A percentile compares a stretch with the other conserved stretches of the same genome.
Conservation (phyloP, 129 eudicot genomes). For the Heracleum sosnowskyi region DNA sequence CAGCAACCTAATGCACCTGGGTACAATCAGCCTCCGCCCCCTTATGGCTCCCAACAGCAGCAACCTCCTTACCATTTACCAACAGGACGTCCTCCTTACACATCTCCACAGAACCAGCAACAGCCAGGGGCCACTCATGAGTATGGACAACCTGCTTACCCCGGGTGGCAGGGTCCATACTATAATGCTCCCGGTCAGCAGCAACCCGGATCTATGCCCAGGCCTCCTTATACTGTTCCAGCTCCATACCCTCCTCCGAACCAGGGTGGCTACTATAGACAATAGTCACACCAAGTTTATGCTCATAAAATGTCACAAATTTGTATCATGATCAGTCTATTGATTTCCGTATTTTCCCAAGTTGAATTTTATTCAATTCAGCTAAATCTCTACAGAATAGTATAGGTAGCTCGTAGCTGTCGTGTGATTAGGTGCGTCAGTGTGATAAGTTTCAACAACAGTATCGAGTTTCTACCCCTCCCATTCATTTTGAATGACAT, state of each 20-base stretch:
- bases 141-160: constrained; percentile 95
- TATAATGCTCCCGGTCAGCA: constrained; percentile 72
- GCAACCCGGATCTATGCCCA: constrained; percentile 69
- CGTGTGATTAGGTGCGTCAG: neutral
- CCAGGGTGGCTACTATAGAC: constrained; percentile 79
- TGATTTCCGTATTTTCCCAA: neutral
- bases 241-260: constrained; percentile 75
- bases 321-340: neutral
- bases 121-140: constrained; percentile 51
- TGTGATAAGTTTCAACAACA: neutral
- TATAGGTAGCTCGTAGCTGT: neutral
- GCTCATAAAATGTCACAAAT: neutral
- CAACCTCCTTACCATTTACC: constrained; percentile 60
- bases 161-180: constrained; percentile 94
- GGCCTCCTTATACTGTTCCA: constrained; percentile 78
- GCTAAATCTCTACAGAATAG: neutral
- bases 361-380: neutral
- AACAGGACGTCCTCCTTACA: constrained; percentile 41
- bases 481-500: neutral
- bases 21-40: constrained; percentile 33
- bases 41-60: constrained; percentile 42
- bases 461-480: neutral
- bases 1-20: constrained; percentile 41
- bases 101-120: constrained; percentile 57
- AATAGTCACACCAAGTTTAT: neutral